Evolutionary conservation across 768 basidiomycete genomes (phyloP).

Genomic region (Hypholoma fasciculare): DNA sequence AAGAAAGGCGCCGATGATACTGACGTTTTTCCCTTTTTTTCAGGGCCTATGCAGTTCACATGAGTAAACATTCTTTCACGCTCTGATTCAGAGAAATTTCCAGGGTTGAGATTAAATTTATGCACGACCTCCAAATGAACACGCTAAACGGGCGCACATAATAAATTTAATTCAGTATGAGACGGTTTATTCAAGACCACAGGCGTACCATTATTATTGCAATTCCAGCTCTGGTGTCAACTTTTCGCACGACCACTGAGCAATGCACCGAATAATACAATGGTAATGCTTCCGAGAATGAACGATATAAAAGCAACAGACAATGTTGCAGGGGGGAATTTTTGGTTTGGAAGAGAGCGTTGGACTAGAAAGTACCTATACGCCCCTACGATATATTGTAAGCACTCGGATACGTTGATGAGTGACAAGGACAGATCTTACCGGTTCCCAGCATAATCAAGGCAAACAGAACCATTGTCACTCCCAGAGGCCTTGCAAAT

Average conservation of each 20-base stretch:
- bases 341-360: conserved; percentile 16
- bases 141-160: too few relatives aligned
- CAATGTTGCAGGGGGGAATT: conserved; percentile 21
- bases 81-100: too few relatives aligned
- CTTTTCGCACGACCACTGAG: conserved; percentile 9
- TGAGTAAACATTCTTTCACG: too few relatives aligned
- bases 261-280: conserved; percentile 20
- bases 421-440: conserved; percentile 2
- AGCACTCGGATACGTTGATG: not conserved
- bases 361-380: conserved; percentile 23
- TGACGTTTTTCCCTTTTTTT: too few relatives aligned
- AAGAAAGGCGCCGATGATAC: too few relatives aligned
- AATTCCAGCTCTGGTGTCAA: not conserved
- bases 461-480: conserved; percentile 14
- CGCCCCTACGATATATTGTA: conserved; percentile 9
- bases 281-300: conserved; percentile 14
- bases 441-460: conserved; percentile 20
- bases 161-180: too few relatives aligned
- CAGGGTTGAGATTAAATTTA: too few relatives aligned
- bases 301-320: conserved; percentile 21
- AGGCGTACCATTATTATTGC: not conserved
- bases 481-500: conserved; percentile 20
- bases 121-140: too few relatives aligned
- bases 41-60: too few relatives aligned
- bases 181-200: not conserved